Evolutionary conservation across 2,329 filamentous ascomycete genomes (phyloP), one percentile per base, ranked within the genome.

Genomic region (Aspergillus proliferans): DNA sequence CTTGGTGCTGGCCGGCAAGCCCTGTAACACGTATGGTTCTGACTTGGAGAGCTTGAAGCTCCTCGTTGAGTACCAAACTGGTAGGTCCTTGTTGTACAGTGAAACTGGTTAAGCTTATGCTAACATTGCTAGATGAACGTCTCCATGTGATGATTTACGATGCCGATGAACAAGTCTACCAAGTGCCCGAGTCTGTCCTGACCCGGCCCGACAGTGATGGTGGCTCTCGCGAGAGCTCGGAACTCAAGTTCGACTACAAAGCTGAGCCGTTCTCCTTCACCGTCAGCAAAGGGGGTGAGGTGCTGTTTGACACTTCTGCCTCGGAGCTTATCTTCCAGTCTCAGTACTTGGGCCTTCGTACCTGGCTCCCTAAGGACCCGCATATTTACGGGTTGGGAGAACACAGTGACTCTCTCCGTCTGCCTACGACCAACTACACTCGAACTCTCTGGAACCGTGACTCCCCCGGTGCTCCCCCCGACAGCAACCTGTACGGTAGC

Each of bases 341-440:
- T 9, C 87, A 93, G 66, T 93, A 89, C 59, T 68, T 93, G 21
- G 81, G 84, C 18, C 74, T 92, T 50, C 79, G 85, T 40, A 91
- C 87, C 2, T 79, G 75, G 52, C 74, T 93, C 9, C 87, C 88
- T 0, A 67, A 79, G 1, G 73, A 82, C 47, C 85, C 87, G 0
- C 81, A 86, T 58, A 71, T 93, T 5, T 93, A 93, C 62, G 88
- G 88, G 0, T 76, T 92, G 2, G 88, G 88, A 33, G 87, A 92
- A 68, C 85, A 89, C 63, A 84, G 80, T 2, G 87, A 91, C 57
- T 75, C 82, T 1, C 82, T 89, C 59, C 78, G 80, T 43, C 73
- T 90, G 50, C 82, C 83, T 52, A 85, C 81, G 0, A 82, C 78
- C 28, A 79, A 86, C 66, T 87, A 87, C 64, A 83, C 80, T 30